Evolutionary conservation across 768 basidiomycete genomes (phyloP).

Genomic region (Trametes cingulata): DNA sequence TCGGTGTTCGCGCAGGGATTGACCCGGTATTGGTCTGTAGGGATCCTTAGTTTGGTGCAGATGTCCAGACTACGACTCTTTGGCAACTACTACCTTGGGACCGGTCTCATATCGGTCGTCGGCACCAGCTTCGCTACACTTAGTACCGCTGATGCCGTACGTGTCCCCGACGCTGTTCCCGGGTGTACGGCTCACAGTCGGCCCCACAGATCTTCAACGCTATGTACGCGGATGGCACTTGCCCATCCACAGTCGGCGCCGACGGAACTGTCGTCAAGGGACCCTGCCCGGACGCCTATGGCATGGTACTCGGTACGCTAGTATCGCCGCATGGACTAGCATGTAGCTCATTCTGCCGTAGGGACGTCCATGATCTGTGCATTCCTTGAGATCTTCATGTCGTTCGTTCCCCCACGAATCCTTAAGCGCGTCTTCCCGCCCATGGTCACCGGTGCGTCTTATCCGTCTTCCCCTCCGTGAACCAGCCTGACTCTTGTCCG

Average conservation of each 20-base stretch:
- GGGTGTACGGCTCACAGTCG: background rate
- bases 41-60: slow-evolving; percentile 75
- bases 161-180: slow-evolving; percentile 22
- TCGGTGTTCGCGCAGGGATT: background rate
- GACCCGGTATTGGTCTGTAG: slow-evolving; percentile 34
- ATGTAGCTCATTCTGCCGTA: slow-evolving; percentile 25
- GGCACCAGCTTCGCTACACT: slow-evolving; percentile 82
- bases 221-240: slow-evolving; percentile 80
- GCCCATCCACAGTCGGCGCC: slow-evolving; percentile 53
- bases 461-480: background rate
- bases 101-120: slow-evolving; percentile 80
- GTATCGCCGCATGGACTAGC: background rate
- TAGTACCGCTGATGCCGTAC: slow-evolving; percentile 66
- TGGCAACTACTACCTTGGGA: slow-evolving; percentile 67
- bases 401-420: slow-evolving; percentile 66
- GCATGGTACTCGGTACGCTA: slow-evolving; percentile 63
- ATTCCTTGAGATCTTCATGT: slow-evolving; percentile 77
- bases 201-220: slow-evolving; percentile 63
- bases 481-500: background rate
- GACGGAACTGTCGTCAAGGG: slow-evolving; percentile 62
- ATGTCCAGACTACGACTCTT: slow-evolving; percentile 70
- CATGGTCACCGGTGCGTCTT: slow-evolving; percentile 61
- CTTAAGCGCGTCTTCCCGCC: slow-evolving; percentile 77
- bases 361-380: slow-evolving; percentile 78
- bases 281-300: slow-evolving; percentile 79